A percentile compares a stretch with the other conserved stretches of the same genome.
Conservation (phyloP, 139 green algal species). For the Coelastrella sp. region DNA sequence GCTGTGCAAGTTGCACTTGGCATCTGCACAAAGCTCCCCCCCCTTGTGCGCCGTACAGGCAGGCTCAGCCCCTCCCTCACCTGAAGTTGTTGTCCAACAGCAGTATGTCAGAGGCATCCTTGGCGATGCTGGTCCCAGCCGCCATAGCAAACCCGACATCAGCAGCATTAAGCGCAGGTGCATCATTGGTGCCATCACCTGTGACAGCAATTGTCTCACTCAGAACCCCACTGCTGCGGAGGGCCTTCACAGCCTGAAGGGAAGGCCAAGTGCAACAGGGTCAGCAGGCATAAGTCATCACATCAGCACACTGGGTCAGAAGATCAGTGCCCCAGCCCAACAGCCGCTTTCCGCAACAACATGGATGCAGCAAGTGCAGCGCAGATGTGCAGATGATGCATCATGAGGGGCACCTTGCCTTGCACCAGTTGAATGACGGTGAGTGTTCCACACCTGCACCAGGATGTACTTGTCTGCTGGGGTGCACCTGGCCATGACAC, state of each 20-base stretch:
- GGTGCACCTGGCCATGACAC: conserved; percentile 91
- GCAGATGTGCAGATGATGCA: neutral
- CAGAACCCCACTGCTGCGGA: conserved; percentile 21
- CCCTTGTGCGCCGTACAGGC: neutral
- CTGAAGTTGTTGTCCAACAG: conserved; percentile 93
- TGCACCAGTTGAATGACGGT: neutral
- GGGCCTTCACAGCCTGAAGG: conserved; percentile 41
- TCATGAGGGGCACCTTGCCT: too few relatives aligned
- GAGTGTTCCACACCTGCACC: conserved; percentile 65
- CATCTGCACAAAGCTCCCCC: neutral
- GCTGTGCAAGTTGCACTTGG: too few relatives aligned
- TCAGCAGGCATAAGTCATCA: neutral
- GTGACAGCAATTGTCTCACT: conserved; percentile 38
- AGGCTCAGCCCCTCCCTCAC: neutral
- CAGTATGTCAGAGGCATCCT: conserved; percentile 92
- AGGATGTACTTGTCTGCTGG: conserved; percentile 94
- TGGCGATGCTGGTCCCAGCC: conserved; percentile 83
- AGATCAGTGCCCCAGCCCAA: neutral
- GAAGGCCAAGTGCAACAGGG: neutral
- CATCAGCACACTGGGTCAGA: neutral
- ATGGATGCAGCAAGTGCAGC: neutral
- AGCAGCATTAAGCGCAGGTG: conserved; percentile 83
- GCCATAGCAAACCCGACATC: conserved; percentile 93
- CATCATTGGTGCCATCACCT: conserved; percentile 93
- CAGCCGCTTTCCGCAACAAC: neutral